phyloP scores from a whole-genome alignment of 2,329 filamentous ascomycete genomes.

The Dactylellina sp. region DNA sequence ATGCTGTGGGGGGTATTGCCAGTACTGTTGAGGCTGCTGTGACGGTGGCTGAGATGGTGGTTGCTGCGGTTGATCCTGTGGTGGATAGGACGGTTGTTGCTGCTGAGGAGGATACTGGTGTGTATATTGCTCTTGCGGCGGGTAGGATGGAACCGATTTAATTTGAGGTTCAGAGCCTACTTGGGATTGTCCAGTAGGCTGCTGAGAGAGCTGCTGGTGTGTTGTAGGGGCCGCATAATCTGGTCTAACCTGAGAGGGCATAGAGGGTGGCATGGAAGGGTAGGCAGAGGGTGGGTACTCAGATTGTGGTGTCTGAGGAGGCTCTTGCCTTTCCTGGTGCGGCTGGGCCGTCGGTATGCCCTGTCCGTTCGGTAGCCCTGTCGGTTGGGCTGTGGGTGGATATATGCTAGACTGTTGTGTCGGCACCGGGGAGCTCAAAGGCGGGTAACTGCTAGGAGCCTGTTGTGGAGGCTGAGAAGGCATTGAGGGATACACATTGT shows the following conservation, averaged over 20 bases:
- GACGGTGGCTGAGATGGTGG: slow-evolving; percentile 58
- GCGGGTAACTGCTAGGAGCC: slow-evolving; percentile 61
- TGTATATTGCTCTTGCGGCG: slow-evolving; percentile 59
- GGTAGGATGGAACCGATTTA: slow-evolving; percentile 38
- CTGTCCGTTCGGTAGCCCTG: slow-evolving; percentile 58
- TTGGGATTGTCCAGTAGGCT: slow-evolving; percentile 55
- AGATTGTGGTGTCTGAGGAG: slow-evolving; percentile 44
- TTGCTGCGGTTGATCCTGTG: slow-evolving; percentile 56
- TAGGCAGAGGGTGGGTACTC: slow-evolving; percentile 61
- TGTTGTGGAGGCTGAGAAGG: slow-evolving; percentile 63
- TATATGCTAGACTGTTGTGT: slow-evolving; percentile 60
- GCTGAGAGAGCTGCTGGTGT: slow-evolving; percentile 58
- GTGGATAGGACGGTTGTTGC: slow-evolving; percentile 57
- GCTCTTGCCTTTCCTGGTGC: slow-evolving; percentile 37
- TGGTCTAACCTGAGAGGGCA: slow-evolving; percentile 39
- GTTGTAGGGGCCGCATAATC: slow-evolving; percentile 57
- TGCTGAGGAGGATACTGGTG: slow-evolving; percentile 60
- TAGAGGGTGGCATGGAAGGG: slow-evolving; percentile 57
- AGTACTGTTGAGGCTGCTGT: slow-evolving; percentile 65
- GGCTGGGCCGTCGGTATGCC: slow-evolving; percentile 59
- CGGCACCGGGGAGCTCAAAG: slow-evolving; percentile 60
- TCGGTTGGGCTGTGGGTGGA: slow-evolving; percentile 61
- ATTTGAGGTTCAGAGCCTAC: slow-evolving; percentile 56
- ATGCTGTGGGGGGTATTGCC: slow-evolving; percentile 67
- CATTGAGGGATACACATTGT: slow-evolving; percentile 62